phyloP scores from a whole-genome alignment of 805 yeast genomes.

The Saccharomycopsis guyanensis region DNA sequence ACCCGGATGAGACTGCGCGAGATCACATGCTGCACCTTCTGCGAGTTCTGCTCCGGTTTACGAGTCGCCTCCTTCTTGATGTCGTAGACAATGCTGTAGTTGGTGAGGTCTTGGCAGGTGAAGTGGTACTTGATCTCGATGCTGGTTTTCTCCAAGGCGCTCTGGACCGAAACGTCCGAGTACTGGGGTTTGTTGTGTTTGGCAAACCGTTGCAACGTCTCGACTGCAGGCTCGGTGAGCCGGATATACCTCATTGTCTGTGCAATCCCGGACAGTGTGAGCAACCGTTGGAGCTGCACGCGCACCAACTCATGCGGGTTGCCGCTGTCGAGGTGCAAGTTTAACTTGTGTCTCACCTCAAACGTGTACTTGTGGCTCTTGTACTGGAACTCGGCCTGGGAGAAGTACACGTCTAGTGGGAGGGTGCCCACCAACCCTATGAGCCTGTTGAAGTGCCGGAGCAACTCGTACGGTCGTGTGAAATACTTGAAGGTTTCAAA shows the following conservation, averaged over 20 bases:
- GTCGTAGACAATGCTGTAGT: constrained; percentile 15
- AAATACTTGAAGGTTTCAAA: constrained; percentile 3
- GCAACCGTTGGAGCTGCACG: constrained; percentile 3
- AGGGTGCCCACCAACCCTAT: constrained; percentile 3
- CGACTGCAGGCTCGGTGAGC: constrained; percentile 8
- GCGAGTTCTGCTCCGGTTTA: constrained; percentile 3
- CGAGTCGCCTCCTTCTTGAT: constrained; percentile 9
- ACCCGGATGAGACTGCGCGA: constrained; percentile 8
- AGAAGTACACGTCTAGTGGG: neutral
- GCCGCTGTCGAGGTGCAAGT: neutral
- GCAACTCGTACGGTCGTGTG: neutral
- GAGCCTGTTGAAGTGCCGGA: constrained; percentile 3
- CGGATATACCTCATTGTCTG: constrained; percentile 6
- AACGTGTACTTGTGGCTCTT: too few species aligned
- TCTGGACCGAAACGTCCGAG: neutral
- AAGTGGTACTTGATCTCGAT: constrained; percentile 13
- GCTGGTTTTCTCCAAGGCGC: neutral
- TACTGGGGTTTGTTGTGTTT: neutral
- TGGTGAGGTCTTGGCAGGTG: constrained; percentile 6
- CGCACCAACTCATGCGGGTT: constrained; percentile 2
- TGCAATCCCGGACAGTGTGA: neutral
- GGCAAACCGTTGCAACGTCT: constrained; percentile 6
- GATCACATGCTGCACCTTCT: constrained; percentile 3
- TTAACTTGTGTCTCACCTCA: neutral
- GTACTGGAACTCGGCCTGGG: neutral